Conservation (phyloP, 2,329 filamentous ascomycete species). For the Diaporthe nobilis region DNA sequence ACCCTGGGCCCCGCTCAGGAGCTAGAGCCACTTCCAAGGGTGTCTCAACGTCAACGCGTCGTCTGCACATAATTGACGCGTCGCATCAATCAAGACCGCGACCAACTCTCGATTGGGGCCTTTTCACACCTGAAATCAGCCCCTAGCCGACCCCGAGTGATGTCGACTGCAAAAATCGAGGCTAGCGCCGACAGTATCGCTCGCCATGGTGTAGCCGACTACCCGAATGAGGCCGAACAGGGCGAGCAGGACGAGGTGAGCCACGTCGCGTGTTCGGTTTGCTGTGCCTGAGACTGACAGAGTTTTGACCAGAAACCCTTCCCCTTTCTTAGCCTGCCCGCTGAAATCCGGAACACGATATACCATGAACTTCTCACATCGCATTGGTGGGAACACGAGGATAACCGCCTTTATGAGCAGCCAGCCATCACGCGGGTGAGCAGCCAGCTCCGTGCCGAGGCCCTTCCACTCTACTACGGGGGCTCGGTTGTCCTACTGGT, state of each 20-base stretch:
- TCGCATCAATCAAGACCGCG: neutral
- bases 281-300: neutral
- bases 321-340: neutral
- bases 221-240: neutral
- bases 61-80: neutral
- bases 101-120: neutral
- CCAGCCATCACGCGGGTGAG: neutral
- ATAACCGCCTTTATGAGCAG: neutral
- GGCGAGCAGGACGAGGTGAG: neutral
- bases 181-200: neutral
- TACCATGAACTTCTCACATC: neutral
- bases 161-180: neutral
- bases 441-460: neutral
- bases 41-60: neutral
- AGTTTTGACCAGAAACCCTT: neutral
- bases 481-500: too few species aligned
- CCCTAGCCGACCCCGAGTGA: neutral
- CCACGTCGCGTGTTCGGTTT: neutral
- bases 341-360: neutral
- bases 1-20: too few species aligned
- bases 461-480: neutral
- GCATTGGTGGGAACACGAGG: too few species aligned
- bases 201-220: neutral
- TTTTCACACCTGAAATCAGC: neutral
- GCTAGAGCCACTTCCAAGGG: neutral